Evolutionary conservation across 1,284 basidiomycete species (phyloP).

Genomic region (Acaromyces ingoldii): DNA sequence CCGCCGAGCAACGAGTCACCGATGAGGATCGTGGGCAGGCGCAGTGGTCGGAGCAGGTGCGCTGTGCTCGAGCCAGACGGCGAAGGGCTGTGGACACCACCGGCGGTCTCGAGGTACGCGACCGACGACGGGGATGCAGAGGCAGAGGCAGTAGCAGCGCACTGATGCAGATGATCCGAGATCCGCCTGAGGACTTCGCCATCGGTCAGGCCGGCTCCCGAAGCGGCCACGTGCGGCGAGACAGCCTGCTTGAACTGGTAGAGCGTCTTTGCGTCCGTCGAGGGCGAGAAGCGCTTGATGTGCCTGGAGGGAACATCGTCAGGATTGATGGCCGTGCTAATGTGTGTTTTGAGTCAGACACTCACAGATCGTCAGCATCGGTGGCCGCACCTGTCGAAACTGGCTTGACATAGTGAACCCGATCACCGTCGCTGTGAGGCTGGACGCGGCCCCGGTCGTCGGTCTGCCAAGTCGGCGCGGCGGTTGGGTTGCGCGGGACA

Average conservation of each 20-base stretch:
- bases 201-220: background rate
- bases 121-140: background rate
- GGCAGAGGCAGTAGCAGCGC: background rate
- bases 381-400: slow-evolving; percentile 39
- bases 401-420: slow-evolving; percentile 46
- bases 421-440: slow-evolving; percentile 14
- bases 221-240: slow-evolving; percentile 80
- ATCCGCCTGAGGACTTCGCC: background rate
- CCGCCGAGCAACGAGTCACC: slow-evolving; percentile 87
- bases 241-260: slow-evolving; percentile 83
- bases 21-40: slow-evolving; percentile 79
- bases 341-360: background rate
- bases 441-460: background rate
- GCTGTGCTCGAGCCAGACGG: slow-evolving; percentile 76
- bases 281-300: slow-evolving; percentile 24
- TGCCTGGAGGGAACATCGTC: slow-evolving; percentile 15
- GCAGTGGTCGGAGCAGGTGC: slow-evolving; percentile 57
- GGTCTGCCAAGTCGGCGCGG: background rate
- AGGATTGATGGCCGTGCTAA: background rate
- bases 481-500: slow-evolving; percentile 9
- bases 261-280: slow-evolving; percentile 63
- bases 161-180: background rate
- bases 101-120: slow-evolving; percentile 89
- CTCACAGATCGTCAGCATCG: slow-evolving; percentile 35
- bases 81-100: slow-evolving; percentile 89